Conservation (phyloP, 2,329 filamentous ascomycete species). For the Clonostachys rosea region DNA sequence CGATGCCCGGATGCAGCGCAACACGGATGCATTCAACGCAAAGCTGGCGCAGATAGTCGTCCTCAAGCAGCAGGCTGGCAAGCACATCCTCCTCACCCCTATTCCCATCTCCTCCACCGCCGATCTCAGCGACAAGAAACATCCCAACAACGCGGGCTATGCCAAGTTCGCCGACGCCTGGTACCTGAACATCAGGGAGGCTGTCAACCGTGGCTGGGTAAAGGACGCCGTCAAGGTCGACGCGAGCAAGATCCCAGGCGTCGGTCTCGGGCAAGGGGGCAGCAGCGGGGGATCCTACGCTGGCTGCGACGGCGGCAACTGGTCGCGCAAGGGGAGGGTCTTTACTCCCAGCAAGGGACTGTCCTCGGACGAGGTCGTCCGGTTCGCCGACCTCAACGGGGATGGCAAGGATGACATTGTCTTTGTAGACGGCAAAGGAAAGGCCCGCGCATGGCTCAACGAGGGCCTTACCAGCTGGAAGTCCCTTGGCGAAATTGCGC, state of each 20-base stretch:
- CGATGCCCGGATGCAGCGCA: conserved; percentile 13
- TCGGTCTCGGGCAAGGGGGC: conserved; percentile 3
- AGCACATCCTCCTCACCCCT: conserved; percentile 7
- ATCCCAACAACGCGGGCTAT: conserved; percentile 27
- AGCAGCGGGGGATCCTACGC: no score
- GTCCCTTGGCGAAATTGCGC: neutral
- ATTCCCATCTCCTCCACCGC: conserved; percentile 8
- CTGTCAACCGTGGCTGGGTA: conserved; percentile 7
- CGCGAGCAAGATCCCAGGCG: neutral
- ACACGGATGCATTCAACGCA: conserved; percentile 21
- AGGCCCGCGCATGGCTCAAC: no score
- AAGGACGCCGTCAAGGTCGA: conserved; percentile 5
- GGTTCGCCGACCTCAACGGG: neutral
- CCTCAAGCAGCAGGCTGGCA: conserved; percentile 3
- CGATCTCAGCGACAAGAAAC: conserved; percentile 25
- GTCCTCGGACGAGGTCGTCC: no score
- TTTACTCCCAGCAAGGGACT: no score
- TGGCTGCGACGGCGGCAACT: no score
- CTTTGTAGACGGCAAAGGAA: no score
- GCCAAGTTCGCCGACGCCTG: conserved; percentile 29
- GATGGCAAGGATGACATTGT: no score
- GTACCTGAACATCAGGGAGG: conserved; percentile 18
- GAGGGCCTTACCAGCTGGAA: no score
- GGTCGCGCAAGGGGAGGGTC: no score
- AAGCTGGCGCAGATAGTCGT: conserved; percentile 17